Percentiles rank a stretch among this genome's conserved stretches.
Conservation (phyloP, 257 asterid genomes). For the Lycium ferocissimum region DNA sequence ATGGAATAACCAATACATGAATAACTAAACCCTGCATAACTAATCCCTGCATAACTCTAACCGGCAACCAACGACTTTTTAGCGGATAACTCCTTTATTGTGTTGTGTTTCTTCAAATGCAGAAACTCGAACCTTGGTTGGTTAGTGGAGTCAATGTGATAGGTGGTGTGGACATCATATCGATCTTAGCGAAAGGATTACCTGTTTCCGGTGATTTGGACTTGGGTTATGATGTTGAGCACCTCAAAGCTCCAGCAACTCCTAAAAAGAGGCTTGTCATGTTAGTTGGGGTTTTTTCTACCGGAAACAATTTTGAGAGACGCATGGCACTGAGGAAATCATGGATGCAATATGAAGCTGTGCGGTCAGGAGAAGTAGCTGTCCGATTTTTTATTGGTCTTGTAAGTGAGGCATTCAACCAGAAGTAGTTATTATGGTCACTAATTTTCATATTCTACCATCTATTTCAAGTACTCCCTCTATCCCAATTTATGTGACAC, state of each 20-base stretch:
- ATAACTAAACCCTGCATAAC: too few relatives aligned
- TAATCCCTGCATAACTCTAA: too few relatives aligned
- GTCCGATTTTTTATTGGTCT: slow-evolving; percentile 95
- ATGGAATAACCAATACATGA: too few relatives aligned
- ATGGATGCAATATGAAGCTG: slow-evolving; percentile 94
- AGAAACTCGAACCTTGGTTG: slow-evolving; percentile 97
- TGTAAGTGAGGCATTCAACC: slow-evolving; percentile 63
- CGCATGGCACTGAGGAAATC: slow-evolving; percentile 94
- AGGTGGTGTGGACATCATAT: slow-evolving; percentile 71
- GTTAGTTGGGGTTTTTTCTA: slow-evolving; percentile 87
- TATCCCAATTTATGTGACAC: background rate
- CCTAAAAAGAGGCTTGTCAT: slow-evolving; percentile 58
- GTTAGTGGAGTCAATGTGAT: slow-evolving; percentile 66
- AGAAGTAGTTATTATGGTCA: slow-evolving; percentile 24
- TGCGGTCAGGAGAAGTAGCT: slow-evolving; percentile 78
- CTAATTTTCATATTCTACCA: slow-evolving; percentile 17
- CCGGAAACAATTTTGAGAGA: slow-evolving; percentile 91
- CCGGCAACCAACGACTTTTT: too few relatives aligned
- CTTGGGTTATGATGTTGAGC: slow-evolving; percentile 59
- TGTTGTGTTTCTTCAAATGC: slow-evolving; percentile 41
- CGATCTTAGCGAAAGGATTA: slow-evolving; percentile 84
- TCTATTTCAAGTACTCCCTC: background rate
- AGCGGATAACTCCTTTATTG: slow-evolving; percentile 5
- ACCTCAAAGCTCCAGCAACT: slow-evolving; percentile 65
- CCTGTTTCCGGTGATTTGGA: slow-evolving; percentile 75